A percentile compares a stretch with the other conserved stretches of the same genome.
Conservation (phyloP, 371 early-diverging fungal genomes). For the Mucor lusitanicus region DNA sequence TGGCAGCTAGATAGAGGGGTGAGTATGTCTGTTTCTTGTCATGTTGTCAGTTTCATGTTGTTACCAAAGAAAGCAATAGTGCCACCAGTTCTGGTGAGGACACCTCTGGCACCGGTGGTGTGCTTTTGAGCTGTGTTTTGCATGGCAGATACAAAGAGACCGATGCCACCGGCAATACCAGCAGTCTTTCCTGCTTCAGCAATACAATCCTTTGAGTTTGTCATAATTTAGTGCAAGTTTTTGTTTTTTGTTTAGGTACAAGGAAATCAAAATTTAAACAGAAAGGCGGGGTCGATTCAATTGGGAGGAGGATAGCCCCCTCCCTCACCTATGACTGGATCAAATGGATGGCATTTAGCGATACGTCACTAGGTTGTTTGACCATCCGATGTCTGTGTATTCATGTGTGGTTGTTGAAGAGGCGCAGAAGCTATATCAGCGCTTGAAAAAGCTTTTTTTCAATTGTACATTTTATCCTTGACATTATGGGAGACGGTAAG, state of each 20-base stretch:
- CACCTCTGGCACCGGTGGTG: constrained; percentile 65
- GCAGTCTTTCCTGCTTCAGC: constrained; percentile 59
- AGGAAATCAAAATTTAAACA: neutral
- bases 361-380: neutral
- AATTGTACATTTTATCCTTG: neutral
- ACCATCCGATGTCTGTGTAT: neutral
- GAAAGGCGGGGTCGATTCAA: constrained; percentile 1
- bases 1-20: constrained; percentile 58
- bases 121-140: constrained; percentile 72
- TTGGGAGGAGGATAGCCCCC: neutral
- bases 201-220: constrained; percentile 55
- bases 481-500: constrained; percentile 2
- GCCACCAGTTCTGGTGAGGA: constrained; percentile 69
- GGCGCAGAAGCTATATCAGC: neutral
- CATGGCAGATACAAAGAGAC: constrained; percentile 71
- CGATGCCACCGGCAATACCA: constrained; percentile 64
- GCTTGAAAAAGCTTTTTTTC: neutral
- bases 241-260: constrained; percentile 3
- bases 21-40: neutral
- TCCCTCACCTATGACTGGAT: neutral
- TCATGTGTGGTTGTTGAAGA: neutral
- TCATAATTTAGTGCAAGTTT: constrained; percentile 28
- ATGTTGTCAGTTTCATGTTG: neutral
- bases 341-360: neutral
- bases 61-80: constrained; percentile 77